Percentiles rank a stretch among this genome's conserved stretches.
phyloP scores from a whole-genome alignment of 2,329 filamentous ascomycete species.

The Apiospora malaysiana region DNA sequence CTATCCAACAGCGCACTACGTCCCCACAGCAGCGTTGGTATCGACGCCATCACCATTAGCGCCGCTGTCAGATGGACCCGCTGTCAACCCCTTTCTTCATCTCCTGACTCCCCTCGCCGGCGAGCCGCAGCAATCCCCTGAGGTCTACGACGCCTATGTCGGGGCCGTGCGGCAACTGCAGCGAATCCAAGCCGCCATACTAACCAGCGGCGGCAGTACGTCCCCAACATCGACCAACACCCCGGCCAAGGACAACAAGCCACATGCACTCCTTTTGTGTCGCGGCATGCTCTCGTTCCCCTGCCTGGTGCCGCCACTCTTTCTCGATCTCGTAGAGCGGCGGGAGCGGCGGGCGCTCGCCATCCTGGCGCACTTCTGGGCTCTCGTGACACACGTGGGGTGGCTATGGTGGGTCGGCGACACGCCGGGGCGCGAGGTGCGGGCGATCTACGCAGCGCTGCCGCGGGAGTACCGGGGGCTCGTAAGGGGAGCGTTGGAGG shows the following conservation, averaged over 20 bases:
- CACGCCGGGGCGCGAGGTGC: not conserved
- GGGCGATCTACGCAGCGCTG: not conserved
- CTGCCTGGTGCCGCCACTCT: constrained; percentile 1
- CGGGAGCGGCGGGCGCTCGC: not conserved
- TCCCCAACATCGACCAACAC: not conserved
- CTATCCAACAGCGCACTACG: not conserved
- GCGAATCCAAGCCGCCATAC: not conserved
- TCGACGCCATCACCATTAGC: not conserved
- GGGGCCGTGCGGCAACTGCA: not conserved
- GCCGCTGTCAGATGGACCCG: not conserved
- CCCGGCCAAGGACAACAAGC: too few relatives aligned
- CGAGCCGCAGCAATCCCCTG: not conserved
- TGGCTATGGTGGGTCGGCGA: not conserved
- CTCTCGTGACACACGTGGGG: not conserved
- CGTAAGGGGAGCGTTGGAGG: too few relatives aligned
- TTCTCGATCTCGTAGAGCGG: not conserved
- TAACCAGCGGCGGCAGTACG: not conserved
- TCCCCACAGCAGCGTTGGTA: not conserved
- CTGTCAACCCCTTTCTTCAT: not conserved
- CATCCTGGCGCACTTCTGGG: not conserved
- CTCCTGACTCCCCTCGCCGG: not conserved
- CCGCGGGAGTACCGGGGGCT: not conserved
- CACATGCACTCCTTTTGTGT: not conserved
- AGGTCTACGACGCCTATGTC: not conserved
- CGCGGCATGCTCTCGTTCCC: not conserved